Percentiles rank a stretch among this genome's conserved stretches.
Conservation (phyloP, 1,139 yeast genomes). For the Nakaseomyces uthaithaninus region DNA sequence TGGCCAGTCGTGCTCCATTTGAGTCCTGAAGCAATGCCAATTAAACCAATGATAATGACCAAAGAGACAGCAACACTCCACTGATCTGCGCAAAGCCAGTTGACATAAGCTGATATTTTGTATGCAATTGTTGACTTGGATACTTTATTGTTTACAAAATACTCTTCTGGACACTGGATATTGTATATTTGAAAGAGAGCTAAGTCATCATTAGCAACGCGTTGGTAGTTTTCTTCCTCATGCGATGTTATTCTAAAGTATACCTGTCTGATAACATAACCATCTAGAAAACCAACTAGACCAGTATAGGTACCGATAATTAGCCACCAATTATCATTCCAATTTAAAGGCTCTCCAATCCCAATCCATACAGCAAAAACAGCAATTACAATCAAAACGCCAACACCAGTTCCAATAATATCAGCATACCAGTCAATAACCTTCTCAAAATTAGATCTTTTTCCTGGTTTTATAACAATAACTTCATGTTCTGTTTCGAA, state of each 20-base stretch:
- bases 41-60: slow-evolving; percentile 26
- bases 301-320: slow-evolving; percentile 40
- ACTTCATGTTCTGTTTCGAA: slow-evolving; percentile 23
- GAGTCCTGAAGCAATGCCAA: slow-evolving; percentile 29
- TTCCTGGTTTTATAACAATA: slow-evolving; percentile 20
- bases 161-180: slow-evolving; percentile 21
- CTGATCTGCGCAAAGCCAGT: slow-evolving; percentile 24
- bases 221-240: slow-evolving; percentile 28
- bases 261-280: slow-evolving; percentile 35
- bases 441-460: slow-evolving; percentile 22
- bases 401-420: slow-evolving; percentile 36
- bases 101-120: slow-evolving; percentile 25
- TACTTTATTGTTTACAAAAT: slow-evolving; percentile 11
- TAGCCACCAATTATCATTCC: slow-evolving; percentile 37
- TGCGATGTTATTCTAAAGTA: slow-evolving; percentile 30
- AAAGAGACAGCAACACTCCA: slow-evolving; percentile 30
- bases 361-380: slow-evolving; percentile 35
- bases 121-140: slow-evolving; percentile 16
- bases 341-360: slow-evolving; percentile 32
- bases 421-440: slow-evolving; percentile 35
- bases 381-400: slow-evolving; percentile 30
- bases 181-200: slow-evolving; percentile 20
- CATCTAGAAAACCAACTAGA: slow-evolving; percentile 36
- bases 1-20: slow-evolving; percentile 36
- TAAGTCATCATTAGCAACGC: slow-evolving; percentile 24